Evolutionary conservation across 257 asterid species (phyloP).

Genomic region (Ligustrum vulgare): DNA sequence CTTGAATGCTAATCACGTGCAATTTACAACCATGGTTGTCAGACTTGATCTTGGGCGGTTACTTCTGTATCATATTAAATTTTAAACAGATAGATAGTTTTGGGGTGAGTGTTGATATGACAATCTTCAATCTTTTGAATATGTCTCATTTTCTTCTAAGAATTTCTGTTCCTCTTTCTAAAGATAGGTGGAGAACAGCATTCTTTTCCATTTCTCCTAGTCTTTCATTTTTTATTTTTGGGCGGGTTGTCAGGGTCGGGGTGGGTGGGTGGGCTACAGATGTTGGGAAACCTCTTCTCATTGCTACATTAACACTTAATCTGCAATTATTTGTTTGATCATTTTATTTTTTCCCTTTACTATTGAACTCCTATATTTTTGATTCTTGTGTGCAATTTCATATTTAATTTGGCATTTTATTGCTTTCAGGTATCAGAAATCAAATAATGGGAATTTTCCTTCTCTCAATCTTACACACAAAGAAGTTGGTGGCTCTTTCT

Average conservation of each 20-base stretch:
- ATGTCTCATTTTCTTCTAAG: background rate
- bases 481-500: conserved; percentile 23
- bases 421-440: conserved; percentile 65
- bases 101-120: background rate
- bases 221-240: too few species aligned
- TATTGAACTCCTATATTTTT: background rate
- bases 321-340: background rate
- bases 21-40: background rate
- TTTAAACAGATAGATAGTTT: background rate
- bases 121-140: background rate
- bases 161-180: too few species aligned
- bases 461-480: conserved; percentile 84
- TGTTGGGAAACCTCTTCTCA: too few species aligned
- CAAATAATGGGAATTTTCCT: conserved; percentile 71
- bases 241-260: too few species aligned
- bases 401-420: conserved; percentile 2
- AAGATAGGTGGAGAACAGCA: too few species aligned
- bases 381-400: background rate
- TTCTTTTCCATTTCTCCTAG: too few species aligned
- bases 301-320: too few species aligned
- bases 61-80: background rate
- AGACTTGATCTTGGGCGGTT: background rate
- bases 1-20: background rate
- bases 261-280: too few species aligned
- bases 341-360: background rate